Evolutionary conservation across 306 rosid species (phyloP).

Genomic region (Nissolia schottii): DNA sequence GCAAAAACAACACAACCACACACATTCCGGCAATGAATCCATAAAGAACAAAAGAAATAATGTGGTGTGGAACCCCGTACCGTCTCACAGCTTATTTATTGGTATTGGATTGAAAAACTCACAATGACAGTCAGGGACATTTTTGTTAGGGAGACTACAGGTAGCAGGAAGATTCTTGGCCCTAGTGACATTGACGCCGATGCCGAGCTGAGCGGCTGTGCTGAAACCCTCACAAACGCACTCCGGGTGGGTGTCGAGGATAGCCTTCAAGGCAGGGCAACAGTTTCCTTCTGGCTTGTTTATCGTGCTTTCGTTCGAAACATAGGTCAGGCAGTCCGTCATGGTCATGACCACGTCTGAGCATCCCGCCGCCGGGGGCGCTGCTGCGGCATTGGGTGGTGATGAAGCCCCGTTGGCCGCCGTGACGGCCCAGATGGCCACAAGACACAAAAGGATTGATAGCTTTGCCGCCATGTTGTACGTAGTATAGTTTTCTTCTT

Average conservation of each 20-base stretch:
- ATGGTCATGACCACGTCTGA: conserved; percentile 39
- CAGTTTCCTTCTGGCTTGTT: conserved; percentile 56
- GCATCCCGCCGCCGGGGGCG: conserved; percentile 80
- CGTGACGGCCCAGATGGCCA: conserved; percentile 26
- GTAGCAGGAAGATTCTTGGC: conserved; percentile 68
- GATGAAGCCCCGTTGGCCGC: too few species aligned
- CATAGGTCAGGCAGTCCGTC: conserved; percentile 70
- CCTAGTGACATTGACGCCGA: conserved; percentile 67
- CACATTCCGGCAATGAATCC: background rate
- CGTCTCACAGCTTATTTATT: too few species aligned
- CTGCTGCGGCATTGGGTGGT: conserved; percentile 40
- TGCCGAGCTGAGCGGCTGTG: conserved; percentile 64
- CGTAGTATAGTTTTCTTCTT: too few species aligned
- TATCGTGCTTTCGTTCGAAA: conserved; percentile 58
- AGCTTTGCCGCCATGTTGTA: conserved; percentile 55
- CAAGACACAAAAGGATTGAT: conserved; percentile 20
- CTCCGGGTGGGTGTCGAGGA: conserved; percentile 49
- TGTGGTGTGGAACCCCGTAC: too few species aligned
- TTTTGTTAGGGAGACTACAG: too few species aligned
- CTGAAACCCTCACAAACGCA: conserved; percentile 79
- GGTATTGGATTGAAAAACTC: too few species aligned
- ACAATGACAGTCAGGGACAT: conserved; percentile 62
- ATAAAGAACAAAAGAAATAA: too few species aligned
- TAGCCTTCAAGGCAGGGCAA: conserved; percentile 67
- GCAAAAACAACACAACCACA: conserved; percentile 32